Conservation (phyloP, 108 stramenopile species). For the Asterionellopsis glacialis region DNA sequence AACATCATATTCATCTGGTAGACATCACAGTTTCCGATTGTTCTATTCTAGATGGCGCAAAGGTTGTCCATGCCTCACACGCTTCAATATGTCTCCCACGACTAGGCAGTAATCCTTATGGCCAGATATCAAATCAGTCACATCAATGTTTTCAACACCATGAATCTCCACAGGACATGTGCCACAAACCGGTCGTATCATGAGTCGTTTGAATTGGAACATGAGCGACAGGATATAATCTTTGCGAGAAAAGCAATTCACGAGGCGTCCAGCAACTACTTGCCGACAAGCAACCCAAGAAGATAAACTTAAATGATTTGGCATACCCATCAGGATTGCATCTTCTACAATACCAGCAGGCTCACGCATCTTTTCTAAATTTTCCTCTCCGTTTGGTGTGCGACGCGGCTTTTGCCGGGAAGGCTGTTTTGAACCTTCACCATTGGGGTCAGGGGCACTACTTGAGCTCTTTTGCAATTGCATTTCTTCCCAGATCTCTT, state of each 20-base stretch:
- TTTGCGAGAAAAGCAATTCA: conserved; percentile 88
- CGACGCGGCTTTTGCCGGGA: conserved; percentile 15
- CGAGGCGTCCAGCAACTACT: conserved; percentile 88
- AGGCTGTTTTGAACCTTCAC: not conserved
- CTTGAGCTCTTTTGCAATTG: conserved; percentile 12
- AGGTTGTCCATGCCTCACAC: conserved; percentile 61
- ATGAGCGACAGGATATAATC: conserved; percentile 90
- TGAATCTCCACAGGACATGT: conserved; percentile 58
- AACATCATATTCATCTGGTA: no score
- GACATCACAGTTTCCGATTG: no score
- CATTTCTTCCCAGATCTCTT: conserved; percentile 73
- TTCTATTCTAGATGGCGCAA: conserved; percentile 10
- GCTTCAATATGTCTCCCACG: conserved; percentile 61
- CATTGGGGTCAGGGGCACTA: not conserved
- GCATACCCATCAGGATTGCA: conserved; percentile 81
- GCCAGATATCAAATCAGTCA: conserved; percentile 56
- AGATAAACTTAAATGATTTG: conserved; percentile 69
- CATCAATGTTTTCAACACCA: conserved; percentile 80
- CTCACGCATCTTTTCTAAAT: conserved; percentile 58
- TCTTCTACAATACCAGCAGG: conserved; percentile 89
- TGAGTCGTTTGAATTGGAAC: conserved; percentile 86
- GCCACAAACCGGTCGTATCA: conserved; percentile 72
- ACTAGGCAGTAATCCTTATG: conserved; percentile 72
- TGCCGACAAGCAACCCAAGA: conserved; percentile 83
- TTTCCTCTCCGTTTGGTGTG: conserved; percentile 10